Conservation (phyloP, 2,329 filamentous ascomycete species). For the Trichophyton schoenleinii region DNA sequence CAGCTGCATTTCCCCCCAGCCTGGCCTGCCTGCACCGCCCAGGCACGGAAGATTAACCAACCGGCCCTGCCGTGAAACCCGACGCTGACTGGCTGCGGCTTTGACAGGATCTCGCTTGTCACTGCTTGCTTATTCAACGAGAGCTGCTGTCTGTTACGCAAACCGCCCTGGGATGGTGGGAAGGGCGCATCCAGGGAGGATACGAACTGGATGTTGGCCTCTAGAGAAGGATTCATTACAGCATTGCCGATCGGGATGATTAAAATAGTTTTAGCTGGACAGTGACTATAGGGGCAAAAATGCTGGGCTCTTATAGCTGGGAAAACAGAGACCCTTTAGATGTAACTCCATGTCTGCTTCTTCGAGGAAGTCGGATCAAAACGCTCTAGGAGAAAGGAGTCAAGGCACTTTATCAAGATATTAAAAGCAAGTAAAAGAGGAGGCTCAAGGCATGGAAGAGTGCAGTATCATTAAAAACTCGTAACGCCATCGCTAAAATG, state of each 20-base stretch:
- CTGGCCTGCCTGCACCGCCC: not conserved
- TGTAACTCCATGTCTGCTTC: not conserved
- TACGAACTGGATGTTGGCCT: too few species aligned
- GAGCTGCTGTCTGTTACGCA: too few species aligned
- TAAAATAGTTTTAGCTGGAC: too few species aligned
- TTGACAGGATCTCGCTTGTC: too few species aligned
- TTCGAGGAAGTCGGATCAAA: not conserved
- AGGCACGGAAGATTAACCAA: not conserved
- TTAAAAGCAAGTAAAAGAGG: not conserved
- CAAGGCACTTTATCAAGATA: not conserved
- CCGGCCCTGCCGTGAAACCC: not conserved
- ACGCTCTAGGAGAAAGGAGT: not conserved
- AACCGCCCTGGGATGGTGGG: too few species aligned
- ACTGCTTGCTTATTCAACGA: too few species aligned
- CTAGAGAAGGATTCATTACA: too few species aligned
- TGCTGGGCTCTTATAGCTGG: not conserved
- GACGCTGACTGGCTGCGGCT: not conserved
- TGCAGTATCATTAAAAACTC: not conserved
- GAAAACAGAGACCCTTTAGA: not conserved
- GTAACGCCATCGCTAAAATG: constrained; percentile 11
- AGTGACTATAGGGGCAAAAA: too few species aligned
- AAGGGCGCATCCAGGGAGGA: too few species aligned
- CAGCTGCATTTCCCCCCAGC: not conserved
- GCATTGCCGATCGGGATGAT: too few species aligned
- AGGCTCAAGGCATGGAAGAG: not conserved